Base-by-base conservation (phyloP, 2,329 filamentous ascomycete species). In the Emydomyces testavorans region DNA sequence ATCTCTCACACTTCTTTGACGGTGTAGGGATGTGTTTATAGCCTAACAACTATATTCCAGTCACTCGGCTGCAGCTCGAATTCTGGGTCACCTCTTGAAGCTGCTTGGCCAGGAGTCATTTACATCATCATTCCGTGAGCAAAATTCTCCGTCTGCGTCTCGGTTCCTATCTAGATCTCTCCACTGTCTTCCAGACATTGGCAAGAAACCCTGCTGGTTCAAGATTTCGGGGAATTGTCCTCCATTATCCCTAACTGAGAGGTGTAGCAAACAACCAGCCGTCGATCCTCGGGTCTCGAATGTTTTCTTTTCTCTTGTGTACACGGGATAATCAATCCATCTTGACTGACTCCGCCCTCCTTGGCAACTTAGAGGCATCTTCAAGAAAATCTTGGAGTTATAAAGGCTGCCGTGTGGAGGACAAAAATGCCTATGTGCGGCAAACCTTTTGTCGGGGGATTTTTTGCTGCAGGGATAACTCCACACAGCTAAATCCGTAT, bases 271-370 rank as follows among this genome's bases (percentile, higher is more conserved):
- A 43, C 28, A 34, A 24, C 15, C 28, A 23, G 20, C 18, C 11
- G n/a, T 34, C 18, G 18, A 3, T n/a, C 4, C 24, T 28, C 23
- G n/a, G 24, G 28, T 34, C 24, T 43, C n/a, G 11, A 34, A 6
- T 43, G 40, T 20, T 36, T 45, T 37, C 23, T n/a, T 16, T 23
- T 37, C 21, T 11, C n/a, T 39, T 24, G 16, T 31, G 3, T 20
- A 21, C 15, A 35, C 18, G 11, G 6, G 26, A 18, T n/a, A 10
- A 13, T 16, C n/a, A 11, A 15, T 45, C 32, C 4, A 28, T 3
- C 18, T 36, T 45, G 15, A 10, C 24, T n/a, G 35, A 34, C 45
- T 47, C 45, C 45, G 45, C 45, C 45, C 36, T 40, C 45, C 45
- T 47, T 47, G 45, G 45, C 45, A 40, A 16, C 35, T 32, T 47